Conservation (phyloP, 768 basidiomycete species). For the Gautieria morchelliformis region DNA sequence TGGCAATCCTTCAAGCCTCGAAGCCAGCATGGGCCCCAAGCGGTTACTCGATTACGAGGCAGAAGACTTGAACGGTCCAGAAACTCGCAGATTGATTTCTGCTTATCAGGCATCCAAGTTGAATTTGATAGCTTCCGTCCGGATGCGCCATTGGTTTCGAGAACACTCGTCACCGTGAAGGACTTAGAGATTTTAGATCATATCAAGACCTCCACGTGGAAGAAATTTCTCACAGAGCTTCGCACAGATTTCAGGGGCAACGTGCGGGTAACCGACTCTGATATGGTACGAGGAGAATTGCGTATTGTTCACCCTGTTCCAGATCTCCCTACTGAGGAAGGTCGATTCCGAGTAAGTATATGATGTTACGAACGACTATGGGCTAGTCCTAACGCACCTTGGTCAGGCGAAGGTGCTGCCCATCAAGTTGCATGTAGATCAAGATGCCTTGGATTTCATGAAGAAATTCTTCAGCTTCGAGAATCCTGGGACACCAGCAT, state of each 20-base stretch:
- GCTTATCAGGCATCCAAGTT: conserved; percentile 50
- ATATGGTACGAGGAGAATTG: conserved; percentile 88
- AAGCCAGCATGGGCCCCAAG: conserved; percentile 29
- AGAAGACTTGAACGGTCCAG: conserved; percentile 65
- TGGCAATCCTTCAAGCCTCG: conserved; percentile 77
- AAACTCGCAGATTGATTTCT: conserved; percentile 76
- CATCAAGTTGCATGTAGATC: conserved; percentile 88
- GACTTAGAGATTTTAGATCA: conserved; percentile 91
- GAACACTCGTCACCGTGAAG: conserved; percentile 55
- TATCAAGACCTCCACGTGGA: conserved; percentile 98
- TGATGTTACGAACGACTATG: neutral
- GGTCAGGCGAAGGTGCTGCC: conserved; percentile 81
- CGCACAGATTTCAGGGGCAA: conserved; percentile 81
- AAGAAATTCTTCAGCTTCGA: conserved; percentile 95
- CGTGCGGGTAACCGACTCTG: conserved; percentile 80
- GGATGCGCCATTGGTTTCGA: conserved; percentile 47
- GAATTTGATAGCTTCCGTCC: conserved; percentile 60
- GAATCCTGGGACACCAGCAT: conserved; percentile 31
- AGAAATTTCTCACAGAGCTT: conserved; percentile 86
- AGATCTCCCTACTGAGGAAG: conserved; percentile 61
- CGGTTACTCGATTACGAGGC: conserved; percentile 31
- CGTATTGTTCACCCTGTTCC: conserved; percentile 63
- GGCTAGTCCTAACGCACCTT: conserved; percentile 3
- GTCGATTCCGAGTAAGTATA: conserved; percentile 61
- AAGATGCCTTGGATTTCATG: conserved; percentile 96